Conservation (phyloP, 352 stramenopile species). For the Blastocystis sp. region DNA sequence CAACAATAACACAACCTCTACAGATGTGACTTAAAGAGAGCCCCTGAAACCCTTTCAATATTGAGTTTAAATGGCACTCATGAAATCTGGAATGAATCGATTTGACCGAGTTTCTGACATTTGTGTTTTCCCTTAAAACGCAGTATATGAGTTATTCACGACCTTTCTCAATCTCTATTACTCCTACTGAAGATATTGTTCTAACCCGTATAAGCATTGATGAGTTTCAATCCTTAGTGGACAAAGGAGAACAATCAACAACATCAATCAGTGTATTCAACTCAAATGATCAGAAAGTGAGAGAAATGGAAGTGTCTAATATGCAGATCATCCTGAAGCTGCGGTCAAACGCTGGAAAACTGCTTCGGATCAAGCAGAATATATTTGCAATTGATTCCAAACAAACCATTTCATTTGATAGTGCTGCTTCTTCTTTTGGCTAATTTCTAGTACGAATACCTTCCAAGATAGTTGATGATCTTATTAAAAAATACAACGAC, state of each 20-base stretch:
- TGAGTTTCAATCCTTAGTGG: background rate
- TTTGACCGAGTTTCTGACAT: background rate
- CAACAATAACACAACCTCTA: background rate
- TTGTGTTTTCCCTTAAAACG: no score
- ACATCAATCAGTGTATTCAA: conserved; percentile 14
- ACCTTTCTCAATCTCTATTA: background rate
- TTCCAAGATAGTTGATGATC: conserved; percentile 29
- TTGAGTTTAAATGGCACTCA: background rate
- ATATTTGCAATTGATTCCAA: conserved; percentile 35
- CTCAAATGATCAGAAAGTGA: conserved; percentile 34
- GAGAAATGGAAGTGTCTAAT: background rate
- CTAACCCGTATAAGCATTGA: background rate
- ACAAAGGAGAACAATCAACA: background rate
- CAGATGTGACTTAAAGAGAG: background rate
- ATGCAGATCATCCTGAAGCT: conserved; percentile 46
- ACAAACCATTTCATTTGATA: conserved; percentile 6
- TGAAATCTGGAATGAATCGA: background rate
- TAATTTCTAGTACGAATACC: conserved; percentile 2
- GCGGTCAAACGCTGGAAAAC: conserved; percentile 39
- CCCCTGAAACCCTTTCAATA: background rate
- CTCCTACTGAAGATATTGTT: conserved; percentile 7
- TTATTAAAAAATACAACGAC: conserved; percentile 28
- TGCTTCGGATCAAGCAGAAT: background rate
- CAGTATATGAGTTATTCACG: background rate
- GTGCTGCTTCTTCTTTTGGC: background rate